These are phyloP conservation scores for Thalassia testudinum DNA, from an alignment of 116 monocot species.

Conservation along the genomic window DNA sequence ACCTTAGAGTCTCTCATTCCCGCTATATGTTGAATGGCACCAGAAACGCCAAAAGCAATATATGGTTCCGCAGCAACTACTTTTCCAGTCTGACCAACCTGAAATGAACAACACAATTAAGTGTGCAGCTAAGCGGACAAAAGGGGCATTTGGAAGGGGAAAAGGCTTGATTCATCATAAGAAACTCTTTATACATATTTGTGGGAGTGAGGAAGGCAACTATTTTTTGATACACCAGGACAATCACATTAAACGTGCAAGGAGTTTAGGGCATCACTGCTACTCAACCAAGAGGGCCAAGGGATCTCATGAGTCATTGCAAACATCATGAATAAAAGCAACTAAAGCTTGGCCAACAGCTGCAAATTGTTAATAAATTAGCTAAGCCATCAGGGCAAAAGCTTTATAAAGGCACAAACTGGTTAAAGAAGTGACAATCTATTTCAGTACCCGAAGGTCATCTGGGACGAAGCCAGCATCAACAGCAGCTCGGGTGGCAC, in stretches of 20 bases:
- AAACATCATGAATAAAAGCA: no score
- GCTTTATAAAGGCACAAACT: not conserved
- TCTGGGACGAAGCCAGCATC: conserved; percentile 95
- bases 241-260: no score
- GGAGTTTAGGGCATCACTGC: no score
- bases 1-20: conserved; percentile 98
- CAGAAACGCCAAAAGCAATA: conserved; percentile 97
- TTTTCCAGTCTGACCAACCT: conserved; percentile 99
- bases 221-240: no score
- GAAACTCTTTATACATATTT: not conserved
- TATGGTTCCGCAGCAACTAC: conserved; percentile 95
- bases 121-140: no score
- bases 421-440: no score
- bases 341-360: no score
- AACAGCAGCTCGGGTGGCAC: conserved; percentile 96
- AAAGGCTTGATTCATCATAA: not conserved
- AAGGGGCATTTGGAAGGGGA: not conserved
- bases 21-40: conserved; percentile 96
- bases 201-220: no score
- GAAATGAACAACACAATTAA: not conserved
- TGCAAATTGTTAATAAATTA: no score
- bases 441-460: conserved; percentile 75
- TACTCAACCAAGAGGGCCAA: no score
- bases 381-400: not conserved
- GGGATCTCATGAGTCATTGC: no score